Evolutionary conservation across 2,329 filamentous ascomycete species (phyloP), one percentile per base, ranked within the genome.

Genomic region (Aspergillus felis): DNA sequence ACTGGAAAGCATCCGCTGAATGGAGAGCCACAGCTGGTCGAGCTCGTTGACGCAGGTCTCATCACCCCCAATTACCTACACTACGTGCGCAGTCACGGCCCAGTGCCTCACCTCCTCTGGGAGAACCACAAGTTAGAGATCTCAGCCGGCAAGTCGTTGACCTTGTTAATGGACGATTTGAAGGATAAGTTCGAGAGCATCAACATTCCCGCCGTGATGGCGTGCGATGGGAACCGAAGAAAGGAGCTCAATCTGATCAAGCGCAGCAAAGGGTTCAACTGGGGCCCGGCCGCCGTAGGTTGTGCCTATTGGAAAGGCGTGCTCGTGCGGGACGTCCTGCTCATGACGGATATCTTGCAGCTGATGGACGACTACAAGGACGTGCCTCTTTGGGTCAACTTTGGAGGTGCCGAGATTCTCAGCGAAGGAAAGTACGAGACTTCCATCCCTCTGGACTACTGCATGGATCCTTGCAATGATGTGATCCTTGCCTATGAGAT

Each of bases 1-100:
- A 83, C 80, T 0, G 81, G 81, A 3, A 81, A 81, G 48, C 81
- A 83, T 64, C 81, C 81, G 0, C 59, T 84, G 55, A 84, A 84
- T 56, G 78, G 74, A 2, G 81, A 84, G 63, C 67, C 79, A 0
- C 59, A 74, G 0, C 70, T 83, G 1, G 67, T 67, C 1, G 64
- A 66, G 12, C 72, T 84, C 0, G 79, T 76, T 54, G 71, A 79
- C 0, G 76, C 74, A 4, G 81, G 81, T 0, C 66, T 82, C 1
- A 79, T 82, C 57, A 83, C 81, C 0, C 80, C 80, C 0, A 81
- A 80, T 52, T 71, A 77, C 54, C 60, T 83, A 1, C 79, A 82
- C 63, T 83, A 82, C 57, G 79, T 83, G 12, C 74, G 81, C 3
- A 84, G 81, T 53, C 81, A 84, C 57, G 80, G 80, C n/a, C 67